phyloP scores from a whole-genome alignment of 179 eudicot genomes.

The Nepenthes alata region DNA sequence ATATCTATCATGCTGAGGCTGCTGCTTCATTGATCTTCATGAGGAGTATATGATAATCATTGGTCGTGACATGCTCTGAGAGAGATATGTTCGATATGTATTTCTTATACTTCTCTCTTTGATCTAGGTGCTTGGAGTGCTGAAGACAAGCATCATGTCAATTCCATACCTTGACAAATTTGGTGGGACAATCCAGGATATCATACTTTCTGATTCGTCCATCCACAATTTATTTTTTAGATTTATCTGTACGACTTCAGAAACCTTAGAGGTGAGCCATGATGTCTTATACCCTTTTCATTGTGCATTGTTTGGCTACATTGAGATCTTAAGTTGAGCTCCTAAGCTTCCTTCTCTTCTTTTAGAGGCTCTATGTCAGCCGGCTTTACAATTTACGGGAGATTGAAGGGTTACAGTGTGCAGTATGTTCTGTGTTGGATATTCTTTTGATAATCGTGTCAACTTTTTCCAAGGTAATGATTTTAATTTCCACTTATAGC shows the following conservation, averaged over 20 bases:
- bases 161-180: slow-evolving; percentile 39
- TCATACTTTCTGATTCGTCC: slow-evolving; percentile 67
- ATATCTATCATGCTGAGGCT: no score
- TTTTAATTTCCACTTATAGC: not conserved
- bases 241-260: slow-evolving; percentile 65
- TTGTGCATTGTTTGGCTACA: not conserved
- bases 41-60: no score
- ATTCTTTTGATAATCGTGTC: slow-evolving; percentile 51
- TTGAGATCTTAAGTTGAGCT: not conserved
- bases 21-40: no score
- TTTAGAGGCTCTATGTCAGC: slow-evolving; percentile 61
- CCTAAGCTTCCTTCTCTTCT: not conserved
- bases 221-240: slow-evolving; percentile 66
- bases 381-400: slow-evolving; percentile 64
- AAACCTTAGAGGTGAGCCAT: slow-evolving; percentile 56
- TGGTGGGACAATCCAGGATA: slow-evolving; percentile 47
- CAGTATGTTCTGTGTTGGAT: slow-evolving; percentile 57
- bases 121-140: slow-evolving; percentile 60
- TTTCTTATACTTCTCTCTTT: not conserved
- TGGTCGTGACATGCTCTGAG: no score
- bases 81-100: not conserved
- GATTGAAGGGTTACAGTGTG: slow-evolving; percentile 69
- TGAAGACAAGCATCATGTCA: slow-evolving; percentile 44
- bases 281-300: not conserved
- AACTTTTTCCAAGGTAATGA: slow-evolving; percentile 41